Base-by-base conservation (phyloP, 2,329 filamentous ascomycete species). In the Trichoderma atroviride region DNA sequence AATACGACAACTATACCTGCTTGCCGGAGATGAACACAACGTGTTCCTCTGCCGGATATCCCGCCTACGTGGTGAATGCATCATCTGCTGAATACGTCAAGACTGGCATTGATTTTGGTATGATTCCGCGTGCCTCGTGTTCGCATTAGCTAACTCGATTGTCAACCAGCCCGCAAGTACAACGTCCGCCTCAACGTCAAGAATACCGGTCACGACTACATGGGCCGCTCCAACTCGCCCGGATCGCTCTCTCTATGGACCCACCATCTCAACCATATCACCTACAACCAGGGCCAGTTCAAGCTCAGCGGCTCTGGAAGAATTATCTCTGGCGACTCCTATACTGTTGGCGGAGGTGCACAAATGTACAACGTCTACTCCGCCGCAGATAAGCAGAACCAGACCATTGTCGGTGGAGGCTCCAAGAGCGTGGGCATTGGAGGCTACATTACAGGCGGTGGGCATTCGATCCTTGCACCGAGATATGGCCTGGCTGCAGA, bases 401-500 rank as follows among this genome's bases (percentile, higher is more conserved):
- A 86, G 19, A 81, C 81, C 1, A 78, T 89, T 5, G 84, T 91
- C 0, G 86, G 84, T 0, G 88, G 88, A 2, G 83, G 83, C 2
- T 83, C 82, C 47, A 83, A 83, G 55, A 84, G 84, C 0, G 88
- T 91, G 2, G 85, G 86, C 0, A 80, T 88, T 0, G 88, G 87
- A 7, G 89, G 89, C 0, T 91, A 87, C 64, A 79, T 85, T 2
- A 87, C 87, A 16, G 88, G 88, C 0, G 89, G 87, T 2, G 89
- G 89, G 0, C 89, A 91, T 75, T 85, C 82, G 0, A 76, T 86
- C 0, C 77, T 91, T 1, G 78, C 80, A 0, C 83, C 86, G 0
- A 81, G 78, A 1, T 86, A 85, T 71, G 89, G 89, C 0, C 77
- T 92, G n/a, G 89, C 79, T 2, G 87, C 86, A 0, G 89, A 91